Conservation (phyloP, 2,329 filamentous ascomycete genomes). For the Thelonectria rubi region DNA sequence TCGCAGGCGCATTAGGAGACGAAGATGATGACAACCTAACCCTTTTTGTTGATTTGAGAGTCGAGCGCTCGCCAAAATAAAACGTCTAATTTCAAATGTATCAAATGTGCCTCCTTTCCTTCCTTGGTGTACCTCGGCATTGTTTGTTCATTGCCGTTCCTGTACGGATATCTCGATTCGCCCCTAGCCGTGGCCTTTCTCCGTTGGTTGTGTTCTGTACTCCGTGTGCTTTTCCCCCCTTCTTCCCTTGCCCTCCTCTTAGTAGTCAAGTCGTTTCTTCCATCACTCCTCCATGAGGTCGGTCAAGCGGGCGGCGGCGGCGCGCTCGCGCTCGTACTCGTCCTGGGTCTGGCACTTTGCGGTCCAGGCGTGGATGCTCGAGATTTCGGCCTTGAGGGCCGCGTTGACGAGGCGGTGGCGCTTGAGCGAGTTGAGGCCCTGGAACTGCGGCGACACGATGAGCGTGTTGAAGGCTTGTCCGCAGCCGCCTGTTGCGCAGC, state of each 20-base stretch:
- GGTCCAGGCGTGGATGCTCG: slow-evolving; percentile 92
- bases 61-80: slow-evolving; percentile 37
- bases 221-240: not conserved
- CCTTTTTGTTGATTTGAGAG: slow-evolving; percentile 27
- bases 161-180: slow-evolving; percentile 26
- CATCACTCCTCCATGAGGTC: slow-evolving; percentile 25
- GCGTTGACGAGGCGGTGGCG: slow-evolving; percentile 87
- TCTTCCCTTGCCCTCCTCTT: not conserved
- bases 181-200: not conserved
- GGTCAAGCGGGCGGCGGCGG: slow-evolving; percentile 28
- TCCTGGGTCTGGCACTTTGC: slow-evolving; percentile 92
- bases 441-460: slow-evolving; percentile 73
- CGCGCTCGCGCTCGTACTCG: slow-evolving; percentile 78
- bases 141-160: slow-evolving; percentile 17
- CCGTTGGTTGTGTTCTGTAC: not conserved
- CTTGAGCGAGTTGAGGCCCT: slow-evolving; percentile 79
- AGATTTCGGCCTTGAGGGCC: slow-evolving; percentile 86
- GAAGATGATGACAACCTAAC: slow-evolving; percentile 33
- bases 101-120: slow-evolving; percentile 24
- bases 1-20: slow-evolving; percentile 32
- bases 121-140: slow-evolving; percentile 31
- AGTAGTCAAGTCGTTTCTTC: no score
- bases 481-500: slow-evolving; percentile 60
- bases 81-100: slow-evolving; percentile 31
- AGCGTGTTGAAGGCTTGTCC: slow-evolving; percentile 68